These are phyloP conservation scores for Globisporangium cystogenes DNA, from an alignment of 352 stramenopile genomes.

Conservation along the genomic window DNA sequence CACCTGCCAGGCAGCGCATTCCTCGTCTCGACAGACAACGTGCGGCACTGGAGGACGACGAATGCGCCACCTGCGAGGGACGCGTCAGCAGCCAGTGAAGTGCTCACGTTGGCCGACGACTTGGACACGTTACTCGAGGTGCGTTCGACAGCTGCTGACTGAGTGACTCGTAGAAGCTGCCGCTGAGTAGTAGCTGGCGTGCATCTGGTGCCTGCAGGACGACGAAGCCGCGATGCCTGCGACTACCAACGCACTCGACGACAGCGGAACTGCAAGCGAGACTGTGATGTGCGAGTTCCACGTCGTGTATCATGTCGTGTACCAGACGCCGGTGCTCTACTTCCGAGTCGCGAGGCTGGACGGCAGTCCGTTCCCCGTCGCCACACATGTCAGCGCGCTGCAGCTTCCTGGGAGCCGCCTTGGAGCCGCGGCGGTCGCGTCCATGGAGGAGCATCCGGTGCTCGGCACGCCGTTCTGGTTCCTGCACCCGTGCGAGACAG, in stretches of 20 bases:
- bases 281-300: constrained; percentile 68
- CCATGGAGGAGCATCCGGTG: constrained; percentile 68
- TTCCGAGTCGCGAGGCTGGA: constrained; percentile 41
- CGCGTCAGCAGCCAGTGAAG: constrained; percentile 6
- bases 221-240: constrained; percentile 8
- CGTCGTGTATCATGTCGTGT: constrained; percentile 76
- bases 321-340: constrained; percentile 71
- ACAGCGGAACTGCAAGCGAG: too few relatives aligned
- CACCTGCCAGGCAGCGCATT: constrained; percentile 60
- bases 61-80: neutral
- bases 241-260: neutral
- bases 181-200: too few relatives aligned
- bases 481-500: constrained; percentile 76
- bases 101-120: constrained; percentile 1
- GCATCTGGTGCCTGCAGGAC: neutral
- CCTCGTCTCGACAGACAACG: constrained; percentile 54
- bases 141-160: neutral
- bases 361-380: constrained; percentile 22
- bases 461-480: constrained; percentile 64
- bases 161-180: neutral
- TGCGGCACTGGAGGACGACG: neutral
- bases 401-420: constrained; percentile 30
- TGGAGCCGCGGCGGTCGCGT: constrained; percentile 27
- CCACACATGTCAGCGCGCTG: constrained; percentile 17
- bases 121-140: constrained; percentile 12